These are phyloP conservation scores for Gardenia jasminoides DNA, from an alignment of 257 asterid genomes.

Conservation along the genomic window DNA sequence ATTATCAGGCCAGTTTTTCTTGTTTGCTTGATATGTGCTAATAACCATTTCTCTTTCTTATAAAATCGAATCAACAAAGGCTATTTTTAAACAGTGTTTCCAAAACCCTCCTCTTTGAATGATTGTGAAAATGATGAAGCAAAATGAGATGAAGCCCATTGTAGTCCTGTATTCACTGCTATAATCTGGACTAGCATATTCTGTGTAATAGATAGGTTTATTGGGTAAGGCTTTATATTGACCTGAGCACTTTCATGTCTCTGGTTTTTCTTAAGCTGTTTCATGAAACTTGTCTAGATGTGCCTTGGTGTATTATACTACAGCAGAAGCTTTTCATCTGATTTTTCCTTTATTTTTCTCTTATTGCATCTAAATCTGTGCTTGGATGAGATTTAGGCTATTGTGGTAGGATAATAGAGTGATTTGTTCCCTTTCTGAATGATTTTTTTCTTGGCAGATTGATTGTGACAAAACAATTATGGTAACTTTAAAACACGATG, in stretches of 20 bases:
- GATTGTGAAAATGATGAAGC: neutral
- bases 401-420: slow-evolving; percentile 1
- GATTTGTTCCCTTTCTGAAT: slow-evolving; percentile 15
- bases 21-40: neutral
- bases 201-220: too few species aligned
- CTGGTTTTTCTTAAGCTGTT: neutral
- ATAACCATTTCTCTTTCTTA: neutral
- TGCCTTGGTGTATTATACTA: neutral
- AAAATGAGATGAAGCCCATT: neutral
- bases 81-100: neutral
- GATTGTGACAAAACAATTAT: slow-evolving; percentile 96
- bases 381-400: neutral
- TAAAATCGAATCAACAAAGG: too few species aligned
- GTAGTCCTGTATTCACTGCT: neutral
- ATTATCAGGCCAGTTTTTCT: neutral
- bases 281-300: neutral
- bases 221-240: neutral
- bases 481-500: slow-evolving; percentile 94
- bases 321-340: neutral
- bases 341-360: slow-evolving; percentile 3
- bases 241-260: neutral
- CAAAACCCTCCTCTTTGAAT: neutral
- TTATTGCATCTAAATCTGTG: neutral
- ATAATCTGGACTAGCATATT: neutral
- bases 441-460: slow-evolving; percentile 51